phyloP scores from a whole-genome alignment of 495 filamentous ascomycete species.

The Letharia lupina region DNA sequence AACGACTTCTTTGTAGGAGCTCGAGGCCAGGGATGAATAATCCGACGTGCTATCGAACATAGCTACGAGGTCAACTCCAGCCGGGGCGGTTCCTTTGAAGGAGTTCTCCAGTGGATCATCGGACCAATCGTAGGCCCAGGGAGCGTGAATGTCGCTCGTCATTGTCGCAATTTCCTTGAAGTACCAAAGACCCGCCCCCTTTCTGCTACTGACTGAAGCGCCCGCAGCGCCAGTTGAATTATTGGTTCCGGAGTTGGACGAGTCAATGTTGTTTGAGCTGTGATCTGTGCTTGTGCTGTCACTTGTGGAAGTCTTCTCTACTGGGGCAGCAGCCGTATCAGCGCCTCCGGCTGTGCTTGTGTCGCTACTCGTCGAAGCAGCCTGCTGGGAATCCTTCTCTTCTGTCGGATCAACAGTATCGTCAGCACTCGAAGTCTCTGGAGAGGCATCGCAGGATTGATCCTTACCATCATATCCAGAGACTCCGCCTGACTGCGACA shows the following conservation, averaged over 20 bases:
- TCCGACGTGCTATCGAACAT: background rate
- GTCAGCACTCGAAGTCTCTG: background rate
- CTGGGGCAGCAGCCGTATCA: background rate
- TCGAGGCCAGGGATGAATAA: background rate
- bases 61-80: background rate
- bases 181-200: background rate
- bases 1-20: background rate
- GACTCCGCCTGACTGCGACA: background rate
- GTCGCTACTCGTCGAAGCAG: background rate
- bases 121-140: background rate
- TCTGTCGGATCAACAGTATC: background rate
- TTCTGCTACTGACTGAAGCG: background rate
- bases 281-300: background rate
- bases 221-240: background rate
- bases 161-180: background rate
- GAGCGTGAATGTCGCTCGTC: background rate
- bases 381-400: background rate
- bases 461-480: background rate
- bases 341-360: background rate
- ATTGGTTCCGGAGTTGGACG: background rate
- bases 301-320: background rate
- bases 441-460: background rate
- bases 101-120: background rate
- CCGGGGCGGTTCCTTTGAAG: background rate
- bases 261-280: background rate